Base-by-base conservation (phyloP, 768 basidiomycete species). In the Trichaptum fuscoviolaceum region DNA sequence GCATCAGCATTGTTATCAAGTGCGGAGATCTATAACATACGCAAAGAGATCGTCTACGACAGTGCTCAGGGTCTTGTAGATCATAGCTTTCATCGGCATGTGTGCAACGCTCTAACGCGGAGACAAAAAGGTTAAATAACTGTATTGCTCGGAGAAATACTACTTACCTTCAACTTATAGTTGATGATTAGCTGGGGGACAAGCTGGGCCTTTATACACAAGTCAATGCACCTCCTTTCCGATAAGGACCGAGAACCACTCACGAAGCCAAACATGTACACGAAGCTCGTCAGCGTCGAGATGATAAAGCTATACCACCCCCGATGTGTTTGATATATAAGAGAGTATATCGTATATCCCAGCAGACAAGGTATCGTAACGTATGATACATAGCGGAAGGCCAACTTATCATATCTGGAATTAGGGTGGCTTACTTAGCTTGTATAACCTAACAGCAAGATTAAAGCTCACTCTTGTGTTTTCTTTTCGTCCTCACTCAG, bases 21-120 rank as follows among this genome's bases (percentile, higher is more conserved):
- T 17, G 58, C 58, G 20, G n/a, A 34, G 58, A 20, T 18, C 8
- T 18, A 30, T 57, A 59, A 72, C 90, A 71, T 81, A 94, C 91
- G 90, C 89, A 75, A 94, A 93, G 71, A 96, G 86, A 76, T 98
- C 95, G 78, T 96, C 96, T 59, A 96, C 91, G 62, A 93, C 91
- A 0, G 90, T 93, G 59, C 93, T 91, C 67, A 96, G 82, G 1
- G 92, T 88, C 80, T 96, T 97, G 83, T 95, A 96, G 70, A 95
- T 89, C 93, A 99, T 95, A 3, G 96, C 92, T 76, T 96, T 97
- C 90, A 97, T 96, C 23, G 96, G 96, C 90, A 99, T 95, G 75
- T 99, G 96, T 59, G 96, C 91, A 36, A 97, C 95, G 75, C 91
- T 94, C 91, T 95, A 79, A 27, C 35, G 36, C 12, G 25, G 52